phyloP scores from a whole-genome alignment of 2,329 filamentous ascomycete species.

The Taxawa tesnikishii region DNA sequence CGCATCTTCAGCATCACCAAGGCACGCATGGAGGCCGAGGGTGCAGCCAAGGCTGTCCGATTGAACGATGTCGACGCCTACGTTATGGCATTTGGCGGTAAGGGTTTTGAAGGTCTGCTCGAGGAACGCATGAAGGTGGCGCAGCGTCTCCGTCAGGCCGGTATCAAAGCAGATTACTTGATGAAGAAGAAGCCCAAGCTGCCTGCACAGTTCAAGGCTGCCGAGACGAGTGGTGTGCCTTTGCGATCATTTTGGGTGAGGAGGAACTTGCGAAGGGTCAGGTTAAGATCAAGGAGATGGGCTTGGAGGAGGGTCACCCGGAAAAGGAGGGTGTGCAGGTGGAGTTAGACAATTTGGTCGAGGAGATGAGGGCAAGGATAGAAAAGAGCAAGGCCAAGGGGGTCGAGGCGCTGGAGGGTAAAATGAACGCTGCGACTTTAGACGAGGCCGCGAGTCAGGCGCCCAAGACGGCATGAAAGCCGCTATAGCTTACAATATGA shows the following conservation, averaged over 20 bases:
- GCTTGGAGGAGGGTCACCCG: constrained; percentile 67
- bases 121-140: constrained; percentile 75
- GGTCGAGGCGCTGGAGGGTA: constrained; percentile 7
- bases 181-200: constrained; percentile 89
- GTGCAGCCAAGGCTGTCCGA: constrained; percentile 42
- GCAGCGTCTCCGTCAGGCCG: constrained; percentile 68
- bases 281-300: constrained; percentile 78
- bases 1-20: constrained; percentile 91
- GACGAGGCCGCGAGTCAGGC: constrained; percentile 12
- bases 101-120: constrained; percentile 68
- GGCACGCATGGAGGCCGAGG: constrained; percentile 54
- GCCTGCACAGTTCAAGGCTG: constrained; percentile 80
- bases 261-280: constrained; percentile 76
- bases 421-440: constrained; percentile 7
- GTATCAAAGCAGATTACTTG: constrained; percentile 81
- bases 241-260: constrained; percentile 81
- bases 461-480: constrained; percentile 11
- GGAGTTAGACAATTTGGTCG: constrained; percentile 47
- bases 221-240: constrained; percentile 70
- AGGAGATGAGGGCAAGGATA: constrained; percentile 47
- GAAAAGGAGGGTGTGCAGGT: constrained; percentile 83
- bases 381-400: constrained; percentile 19
- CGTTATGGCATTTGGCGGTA: constrained; percentile 89
- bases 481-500: too few relatives aligned
- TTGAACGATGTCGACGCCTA: constrained; percentile 76